Evolutionary conservation across 2,329 filamentous ascomycete genomes (phyloP), one percentile per base, ranked within the genome.

Genomic region (Cercospora nicotianae): DNA sequence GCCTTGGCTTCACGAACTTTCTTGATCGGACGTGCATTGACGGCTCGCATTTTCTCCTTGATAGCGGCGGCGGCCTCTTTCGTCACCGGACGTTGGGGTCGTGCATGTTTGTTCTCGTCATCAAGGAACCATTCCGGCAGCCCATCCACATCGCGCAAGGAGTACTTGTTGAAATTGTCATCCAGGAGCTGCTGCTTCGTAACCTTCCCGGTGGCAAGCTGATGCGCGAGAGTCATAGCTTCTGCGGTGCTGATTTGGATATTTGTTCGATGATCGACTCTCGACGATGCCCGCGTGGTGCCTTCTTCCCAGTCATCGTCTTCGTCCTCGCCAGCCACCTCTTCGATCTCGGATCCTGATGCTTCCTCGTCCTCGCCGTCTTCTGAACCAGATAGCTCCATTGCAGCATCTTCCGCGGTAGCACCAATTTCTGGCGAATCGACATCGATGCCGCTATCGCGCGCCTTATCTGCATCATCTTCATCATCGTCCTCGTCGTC

Each of bases 161-260:
- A 88, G 78, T 91, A 92, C 79, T 93, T 95, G 84, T 97, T 97
- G 86, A 95, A 99, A 48, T 89, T 90, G 69, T 98, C 94, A 76
- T 99, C 96, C 57, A 94, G 83, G 5, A 97, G 83, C 73, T 97
- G 92, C 65, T 90, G 81, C 57, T 87, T 90, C 0, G 90, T 91
- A 79, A 90, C 94, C 77, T 94, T 87, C 55, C 94, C 94, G 0
- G 91, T 93, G 3, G 94, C 95, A 67, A 99, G 89, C 77, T 93
- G 88, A 72, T 98, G 95, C 0, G 95, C 96, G 16, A 99, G 86
- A 0, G 94, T 96, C 95, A 99, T 99, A 71, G 96, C 95, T 83
- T 99, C 95, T 5, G 93, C 95, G n/a, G 95, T 99, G 77, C 98
- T 96, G 76, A 99, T 98, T 79, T 98, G 93, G 80, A 99, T 96